phyloP scores from a whole-genome alignment of 2,329 filamentous ascomycete species.

The Sarocladiaceae sp. region DNA sequence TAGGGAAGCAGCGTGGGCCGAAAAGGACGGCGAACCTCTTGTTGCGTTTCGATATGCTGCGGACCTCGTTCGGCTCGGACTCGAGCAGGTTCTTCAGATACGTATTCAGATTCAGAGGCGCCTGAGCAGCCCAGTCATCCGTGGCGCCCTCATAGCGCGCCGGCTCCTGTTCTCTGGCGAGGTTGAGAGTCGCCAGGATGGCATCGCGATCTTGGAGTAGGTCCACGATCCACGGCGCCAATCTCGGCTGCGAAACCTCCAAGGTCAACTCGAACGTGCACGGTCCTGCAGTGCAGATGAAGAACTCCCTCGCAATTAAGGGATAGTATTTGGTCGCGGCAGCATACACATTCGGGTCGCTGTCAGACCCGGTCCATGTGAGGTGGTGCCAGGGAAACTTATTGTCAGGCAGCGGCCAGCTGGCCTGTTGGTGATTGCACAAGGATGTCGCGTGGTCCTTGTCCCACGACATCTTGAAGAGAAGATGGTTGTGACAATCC shows the following conservation, averaged over 20 bases:
- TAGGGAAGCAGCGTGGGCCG: conserved; percentile 41
- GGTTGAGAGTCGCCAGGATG: conserved; percentile 34
- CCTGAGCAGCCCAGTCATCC: conserved; percentile 34
- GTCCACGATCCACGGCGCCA: conserved; percentile 37
- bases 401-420: conserved; percentile 29
- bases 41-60: conserved; percentile 52
- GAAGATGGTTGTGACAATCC: conserved; percentile 37
- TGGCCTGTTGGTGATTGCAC: conserved; percentile 27
- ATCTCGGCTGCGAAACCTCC: conserved; percentile 45
- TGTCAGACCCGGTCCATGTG: conserved; percentile 28
- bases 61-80: conserved; percentile 27
- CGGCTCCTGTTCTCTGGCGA: conserved; percentile 40
- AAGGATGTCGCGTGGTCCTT: conserved; percentile 19
- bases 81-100: conserved; percentile 49
- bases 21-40: conserved; percentile 53
- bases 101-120: conserved; percentile 41
- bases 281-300: conserved; percentile 35
- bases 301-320: conserved; percentile 29
- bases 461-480: conserved; percentile 33
- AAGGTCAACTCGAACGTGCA: conserved; percentile 41
- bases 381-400: conserved; percentile 36
- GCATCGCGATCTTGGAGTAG: conserved; percentile 41
- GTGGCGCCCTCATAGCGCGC: conserved; percentile 41
- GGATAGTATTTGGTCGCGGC: conserved; percentile 34
- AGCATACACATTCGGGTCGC: conserved; percentile 18